Percentiles rank a stretch among this genome's conserved stretches.
Evolutionary conservation across 2,329 filamentous ascomycete species (phyloP).

Genomic region (Simplicillium sp.): DNA sequence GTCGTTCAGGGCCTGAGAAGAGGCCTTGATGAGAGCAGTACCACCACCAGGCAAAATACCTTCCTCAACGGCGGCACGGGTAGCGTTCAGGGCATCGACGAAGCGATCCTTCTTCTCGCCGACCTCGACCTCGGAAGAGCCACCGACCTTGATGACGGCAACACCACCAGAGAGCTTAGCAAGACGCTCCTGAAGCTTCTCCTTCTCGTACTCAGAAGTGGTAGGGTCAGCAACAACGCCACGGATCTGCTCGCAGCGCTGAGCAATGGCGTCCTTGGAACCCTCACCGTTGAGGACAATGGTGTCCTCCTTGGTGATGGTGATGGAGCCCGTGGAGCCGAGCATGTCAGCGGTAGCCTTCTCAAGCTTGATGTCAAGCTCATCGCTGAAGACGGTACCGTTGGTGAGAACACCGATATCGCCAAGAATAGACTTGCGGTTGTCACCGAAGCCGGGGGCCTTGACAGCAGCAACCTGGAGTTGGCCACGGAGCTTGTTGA

Average conservation of each 20-base stretch:
- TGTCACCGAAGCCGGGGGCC: constrained; percentile 98
- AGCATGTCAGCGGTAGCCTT: constrained; percentile 95
- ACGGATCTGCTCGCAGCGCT: constrained; percentile 98
- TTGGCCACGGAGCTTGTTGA: constrained; percentile 99
- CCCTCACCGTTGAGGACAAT: constrained; percentile 97
- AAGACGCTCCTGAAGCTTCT: constrained; percentile 99
- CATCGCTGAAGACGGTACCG: constrained; percentile 93
- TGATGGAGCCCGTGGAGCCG: constrained; percentile 94
- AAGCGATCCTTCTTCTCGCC: constrained; percentile 99
- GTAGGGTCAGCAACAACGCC: constrained; percentile 89
- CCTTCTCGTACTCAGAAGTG: constrained; percentile 99
- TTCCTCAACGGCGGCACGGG: constrained; percentile 95
- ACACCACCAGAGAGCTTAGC: constrained; percentile 99
- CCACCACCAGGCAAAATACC: constrained; percentile 98
- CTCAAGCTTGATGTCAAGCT: constrained; percentile 98
- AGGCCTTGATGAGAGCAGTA: constrained; percentile 95
- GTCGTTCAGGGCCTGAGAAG: constrained; percentile 72
- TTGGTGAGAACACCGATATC: constrained; percentile 95
- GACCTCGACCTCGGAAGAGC: constrained; percentile 95
- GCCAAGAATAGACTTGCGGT: constrained; percentile 98
- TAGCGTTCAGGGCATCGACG: constrained; percentile 95
- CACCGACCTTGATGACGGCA: constrained; percentile 98
- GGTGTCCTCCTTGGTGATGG: constrained; percentile 99
- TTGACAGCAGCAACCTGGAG: constrained; percentile 98
- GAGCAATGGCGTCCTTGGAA: constrained; percentile 83